phyloP scores from a whole-genome alignment of 148 eudicot genomes.

The Vaccinium vitisidaea region DNA sequence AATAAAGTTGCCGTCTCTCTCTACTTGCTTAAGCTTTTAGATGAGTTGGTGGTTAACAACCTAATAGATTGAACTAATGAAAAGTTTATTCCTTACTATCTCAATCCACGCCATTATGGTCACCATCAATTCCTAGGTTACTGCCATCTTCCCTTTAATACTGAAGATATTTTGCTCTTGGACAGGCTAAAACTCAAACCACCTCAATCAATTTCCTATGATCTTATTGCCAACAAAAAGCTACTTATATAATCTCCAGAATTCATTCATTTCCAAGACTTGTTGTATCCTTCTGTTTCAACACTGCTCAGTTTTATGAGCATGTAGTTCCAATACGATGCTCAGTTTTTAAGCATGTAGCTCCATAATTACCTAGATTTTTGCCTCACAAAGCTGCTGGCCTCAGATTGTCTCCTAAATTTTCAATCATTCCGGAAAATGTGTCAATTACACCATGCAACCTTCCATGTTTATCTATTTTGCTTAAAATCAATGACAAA shows the following conservation, averaged over 20 bases:
- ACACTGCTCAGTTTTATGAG: too few relatives aligned
- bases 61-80: too few relatives aligned
- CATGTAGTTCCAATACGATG: too few relatives aligned
- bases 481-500: neutral
- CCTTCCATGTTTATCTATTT: neutral
- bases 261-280: neutral
- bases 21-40: too few relatives aligned
- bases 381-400: neutral
- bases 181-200: neutral
- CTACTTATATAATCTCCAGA: neutral
- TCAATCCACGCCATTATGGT: too few relatives aligned
- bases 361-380: neutral
- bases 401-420: neutral
- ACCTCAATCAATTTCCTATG: slow-evolving; percentile 4
- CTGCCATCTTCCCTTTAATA: neutral
- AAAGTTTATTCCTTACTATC: too few relatives aligned
- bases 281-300: neutral
- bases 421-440: neutral
- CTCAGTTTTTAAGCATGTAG: neutral
- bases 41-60: too few relatives aligned
- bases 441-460: neutral
- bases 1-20: too few relatives aligned
- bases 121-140: too few relatives aligned
- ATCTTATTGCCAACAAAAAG: neutral
- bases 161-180: neutral